Evolutionary conservation across 345 rosid species (phyloP).

Genomic region (Aurinia saxatilis): DNA sequence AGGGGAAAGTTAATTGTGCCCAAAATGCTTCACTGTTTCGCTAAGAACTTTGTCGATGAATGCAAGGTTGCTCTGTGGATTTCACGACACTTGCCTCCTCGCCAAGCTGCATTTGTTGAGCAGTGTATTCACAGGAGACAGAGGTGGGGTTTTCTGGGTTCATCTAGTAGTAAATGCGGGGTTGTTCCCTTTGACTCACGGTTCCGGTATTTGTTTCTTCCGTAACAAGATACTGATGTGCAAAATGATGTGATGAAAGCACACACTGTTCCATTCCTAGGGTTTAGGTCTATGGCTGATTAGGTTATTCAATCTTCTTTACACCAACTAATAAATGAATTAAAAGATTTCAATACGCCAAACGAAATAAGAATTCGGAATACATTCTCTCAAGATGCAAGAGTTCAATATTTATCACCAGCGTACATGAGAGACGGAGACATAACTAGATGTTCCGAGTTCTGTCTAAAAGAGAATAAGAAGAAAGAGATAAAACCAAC

Average conservation of each 20-base stretch:
- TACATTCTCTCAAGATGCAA: conserved; percentile 4
- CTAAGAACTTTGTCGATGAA: conserved; percentile 65
- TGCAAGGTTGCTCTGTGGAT: conserved; percentile 72
- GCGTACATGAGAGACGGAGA: neutral
- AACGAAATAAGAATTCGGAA: neutral
- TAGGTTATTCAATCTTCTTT: conserved; percentile 12
- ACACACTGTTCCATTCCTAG: neutral
- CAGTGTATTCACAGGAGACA: conserved; percentile 67
- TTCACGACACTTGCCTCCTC: conserved; percentile 68
- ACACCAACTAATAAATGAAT: conserved; percentile 5
- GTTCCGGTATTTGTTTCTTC: conserved; percentile 76
- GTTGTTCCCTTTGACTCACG: conserved; percentile 69
- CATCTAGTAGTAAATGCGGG: conserved; percentile 56
- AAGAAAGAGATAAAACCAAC: conserved; percentile 18
- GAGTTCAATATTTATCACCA: neutral
- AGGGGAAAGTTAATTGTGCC: conserved; percentile 83
- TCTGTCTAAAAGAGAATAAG: neutral
- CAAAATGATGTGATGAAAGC: neutral
- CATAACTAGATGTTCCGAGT: neutral
- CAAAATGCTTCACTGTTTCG: conserved; percentile 73
- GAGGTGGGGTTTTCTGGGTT: conserved; percentile 61
- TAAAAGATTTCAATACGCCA: neutral
- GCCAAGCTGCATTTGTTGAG: conserved; percentile 71
- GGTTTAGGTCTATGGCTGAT: conserved; percentile 12
- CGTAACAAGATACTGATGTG: conserved; percentile 25